Conservation (phyloP, 441 rosid genomes). For the Dalechampia spathulata region DNA sequence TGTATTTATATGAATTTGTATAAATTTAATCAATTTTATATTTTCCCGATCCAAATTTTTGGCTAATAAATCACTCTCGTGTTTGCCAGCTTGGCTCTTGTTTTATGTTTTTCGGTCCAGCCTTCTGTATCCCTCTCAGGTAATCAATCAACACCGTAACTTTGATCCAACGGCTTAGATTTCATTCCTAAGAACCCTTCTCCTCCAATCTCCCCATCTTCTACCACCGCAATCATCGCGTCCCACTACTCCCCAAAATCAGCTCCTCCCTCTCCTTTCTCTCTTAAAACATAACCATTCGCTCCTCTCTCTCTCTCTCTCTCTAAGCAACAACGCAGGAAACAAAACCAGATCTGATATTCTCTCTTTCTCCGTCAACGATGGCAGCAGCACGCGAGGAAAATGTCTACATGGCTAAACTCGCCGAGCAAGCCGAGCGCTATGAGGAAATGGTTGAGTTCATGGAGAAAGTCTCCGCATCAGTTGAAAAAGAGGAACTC, state of each 20-base stretch:
- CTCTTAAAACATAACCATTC: slow-evolving; percentile 19
- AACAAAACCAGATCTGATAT: slow-evolving; percentile 4
- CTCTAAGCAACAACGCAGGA: not conserved
- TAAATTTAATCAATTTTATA: no score
- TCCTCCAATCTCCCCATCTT: no score
- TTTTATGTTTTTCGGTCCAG: no score
- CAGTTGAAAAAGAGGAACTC: slow-evolving; percentile 71
- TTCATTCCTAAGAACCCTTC: no score
- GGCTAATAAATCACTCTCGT: no score
- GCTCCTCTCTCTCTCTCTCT: slow-evolving; percentile 3
- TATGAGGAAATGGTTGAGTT: slow-evolving; percentile 96
- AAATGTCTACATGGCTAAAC: slow-evolving; percentile 83
- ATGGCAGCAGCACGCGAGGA: slow-evolving; percentile 84
- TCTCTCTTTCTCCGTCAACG: no score
- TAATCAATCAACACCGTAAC: slow-evolving; percentile 9
- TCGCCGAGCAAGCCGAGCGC: slow-evolving; percentile 93
- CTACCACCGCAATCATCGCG: slow-evolving; percentile 47
- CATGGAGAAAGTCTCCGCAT: slow-evolving; percentile 87
- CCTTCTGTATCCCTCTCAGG: no score
- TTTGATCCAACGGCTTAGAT: slow-evolving; percentile 27
- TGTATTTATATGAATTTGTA: no score
- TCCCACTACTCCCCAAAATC: slow-evolving; percentile 24
- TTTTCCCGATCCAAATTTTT: no score
- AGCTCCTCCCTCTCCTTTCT: no score
- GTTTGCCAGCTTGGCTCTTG: no score